Evolutionary conservation across 176 grass and related monocot genomes (phyloP), one percentile per base, ranked within the genome.

Genomic region (Oryza officinalis): DNA sequence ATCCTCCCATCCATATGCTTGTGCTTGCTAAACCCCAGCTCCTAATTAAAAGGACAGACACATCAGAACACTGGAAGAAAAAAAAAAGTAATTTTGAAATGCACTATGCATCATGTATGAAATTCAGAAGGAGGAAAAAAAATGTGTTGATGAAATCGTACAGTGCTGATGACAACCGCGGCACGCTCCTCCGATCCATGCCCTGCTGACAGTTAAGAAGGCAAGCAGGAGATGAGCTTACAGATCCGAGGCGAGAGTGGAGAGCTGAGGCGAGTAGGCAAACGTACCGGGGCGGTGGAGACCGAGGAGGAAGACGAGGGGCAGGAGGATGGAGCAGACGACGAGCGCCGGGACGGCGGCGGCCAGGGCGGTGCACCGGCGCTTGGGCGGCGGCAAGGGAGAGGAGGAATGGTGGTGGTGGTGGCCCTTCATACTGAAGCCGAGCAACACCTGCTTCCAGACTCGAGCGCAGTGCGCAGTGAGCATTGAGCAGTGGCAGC

Each of bases 281-380:
- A 0, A 27, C 15, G 32, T 18, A 95, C 93, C 90, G 12, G 85
- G 82, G 45, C 85, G 92, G 63, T 92, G 90, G 85, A 97, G 88
- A 68, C 75, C 88, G 73, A 97, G 77, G 61, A 97, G 88, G 86
- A 91, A 94, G 70, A 69, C 88, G 65, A 94, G 87, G 2, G 90
- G 90, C 12, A 92, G 90, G 23, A 97, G 88, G 46, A 91, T 60
- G 27, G 95, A 97, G 80, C 84, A 91, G 81, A 94, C 45, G 64
- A 97, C 92, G 3, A 94, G 81, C 44, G 79, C 88, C 46, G 91
- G 86, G 68, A 94, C 95, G 4, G 86, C 90, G 13, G 80, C 77
- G 2, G 92, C 90, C 6, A 88, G 87, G 20, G 59, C 84, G 4
- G 33, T 81, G 80, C 94, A 94, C 2, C 92, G 86, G 64, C 95